Evolutionary conservation across 2,329 filamentous ascomycete genomes (phyloP), one percentile per base, ranked within the genome.

Genomic region (Fusarium cyanostomum): DNA sequence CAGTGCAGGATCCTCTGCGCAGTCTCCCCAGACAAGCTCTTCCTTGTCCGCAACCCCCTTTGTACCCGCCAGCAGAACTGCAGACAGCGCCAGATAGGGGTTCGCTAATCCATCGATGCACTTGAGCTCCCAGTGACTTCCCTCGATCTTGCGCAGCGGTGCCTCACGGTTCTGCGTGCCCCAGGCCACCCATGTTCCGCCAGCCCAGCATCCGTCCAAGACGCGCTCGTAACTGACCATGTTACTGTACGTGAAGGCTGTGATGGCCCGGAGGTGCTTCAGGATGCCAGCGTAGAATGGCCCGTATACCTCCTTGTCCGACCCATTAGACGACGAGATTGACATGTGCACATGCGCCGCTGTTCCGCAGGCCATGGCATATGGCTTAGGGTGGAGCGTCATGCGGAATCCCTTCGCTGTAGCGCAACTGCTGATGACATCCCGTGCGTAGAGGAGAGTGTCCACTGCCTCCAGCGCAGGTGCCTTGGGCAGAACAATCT

Each of bases 31-130:
- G 11, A 71, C 68, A 43, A 89, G 73, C 43, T 74, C 62, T 52
- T 79, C 75, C 41, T 59, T 42, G 27, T 57, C 61, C 8, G 52
- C 55, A 5, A 75, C 61, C 8, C 74, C 72, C 31, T 67, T 43
- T n/a, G 70, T 42, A 2, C 75, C 73, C 1, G 77, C 73, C 2
- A 71, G 64, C 3, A 78, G 35, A 3, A 78, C 57, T 16, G 74
- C 74, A 8, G 74, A 65, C 45, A 77, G 49, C 15, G 74, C 89
- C 2, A 96, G 75, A 71, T 95, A 96, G 51, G 88, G 85, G 71
- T 96, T 96, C 4, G 91, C 90, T 15, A 92, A 76, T 0, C 92
- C 92, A 70, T 96, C 92, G n/a, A 94, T 71, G 52, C 84, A 86
- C 71, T 92, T 89, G 18, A 96, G 68, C 75, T 96, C 92, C 89